Evolutionary conservation across 2,329 filamentous ascomycete genomes (phyloP), one percentile per base, ranked within the genome.

Genomic region (Tolypocladium ophioglossoides): DNA sequence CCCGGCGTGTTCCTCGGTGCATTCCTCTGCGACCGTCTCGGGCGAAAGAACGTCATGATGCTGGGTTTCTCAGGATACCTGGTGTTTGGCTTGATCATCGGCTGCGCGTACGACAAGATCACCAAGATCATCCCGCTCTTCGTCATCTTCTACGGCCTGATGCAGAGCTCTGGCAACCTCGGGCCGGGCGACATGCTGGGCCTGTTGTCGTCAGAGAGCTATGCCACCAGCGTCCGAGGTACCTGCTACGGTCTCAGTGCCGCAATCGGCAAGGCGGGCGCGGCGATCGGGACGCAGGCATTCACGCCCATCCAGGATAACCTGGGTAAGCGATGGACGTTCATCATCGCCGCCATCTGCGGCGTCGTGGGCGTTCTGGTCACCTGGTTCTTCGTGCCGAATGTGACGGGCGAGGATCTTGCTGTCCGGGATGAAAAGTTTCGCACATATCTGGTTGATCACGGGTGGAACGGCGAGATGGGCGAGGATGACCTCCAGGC

Each of bases 101-200:
- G 78, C 22, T 70, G 71, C 48, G 65, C 74, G 1, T 79, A 77
- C 57, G 63, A 75, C 39, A 63, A 70, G 40, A 71, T 79, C 57
- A 75, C 72, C 16, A 69, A 72, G n/a, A 74, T 77, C 50, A 63
- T 77, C 1, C 75, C 77, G 0, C 69, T 77, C 5, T 79, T 79
- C 58, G 70, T 79, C 12, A 68, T 79, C 18, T 72, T 79, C 54
- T 79, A 79, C 57, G 77, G 76, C 1, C 63, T 79, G 4, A 74
- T 80, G 69, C 74, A 76, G 57, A 72, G 70, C 27, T 73, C 70
- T 2, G 74, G 75, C 0, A 75, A 78, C 54, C 62, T 79, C 52
- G 77, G 77, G 0, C 77, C 77, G 0, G 77, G 77, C 0, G 73
- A 77, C 41, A 78, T 76, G 64, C 68, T 79, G 4, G 76, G 75